Base-by-base conservation (phyloP, 2,329 filamentous ascomycete genomes). In the Pseudogymnoascus sp. region DNA sequence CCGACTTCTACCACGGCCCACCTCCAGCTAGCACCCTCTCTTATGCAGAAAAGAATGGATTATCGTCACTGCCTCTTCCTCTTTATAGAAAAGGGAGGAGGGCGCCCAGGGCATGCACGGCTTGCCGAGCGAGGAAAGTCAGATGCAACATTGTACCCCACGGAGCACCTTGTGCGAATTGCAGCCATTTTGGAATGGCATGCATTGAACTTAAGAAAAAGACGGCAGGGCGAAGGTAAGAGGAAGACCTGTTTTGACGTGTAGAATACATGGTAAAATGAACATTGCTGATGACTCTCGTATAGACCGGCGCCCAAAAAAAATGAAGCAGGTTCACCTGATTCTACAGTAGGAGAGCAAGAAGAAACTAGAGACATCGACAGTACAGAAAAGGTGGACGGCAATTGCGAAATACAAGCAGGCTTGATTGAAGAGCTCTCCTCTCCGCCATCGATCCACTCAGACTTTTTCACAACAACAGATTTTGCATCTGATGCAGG, bases 161-260 rank as follows among this genome's bases (percentile, higher is more conserved):
- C 34, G 62, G 62, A 30, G 28, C 47, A 14, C 62, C 62, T 7
- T 64, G 62, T 59, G 43, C 57, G 4, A 64, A 64, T 62, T 64
- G 62, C 22, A 54, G 39, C 14, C 50, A 50, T 47, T 60, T 47
- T 35, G 62, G 59, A 30, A 59, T 58, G 16, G 59, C 50, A 16
- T 63, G 62, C 16, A 59, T 59, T 22, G 18, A 61, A 16, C 35
- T 57, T 28, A 47, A 47, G 14, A 47, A 47, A 8, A 47, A 47
- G 14, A 28, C 41, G 22, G 6, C 22, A 28, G 22, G 41, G 14
- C 41, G 22, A 47, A 47, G 41, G 41, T 47, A 47, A 47, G 22
- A 47, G 14, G 12, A 47, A 25, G 41, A 16, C 41, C 41, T 25
- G 6, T n/a, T 28, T 47, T 47, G 22, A 28, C 6, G 14, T 4